Evolutionary conservation across 2,329 filamentous ascomycete genomes (phyloP).

Genomic region (Fusarium fujikuroi): DNA sequence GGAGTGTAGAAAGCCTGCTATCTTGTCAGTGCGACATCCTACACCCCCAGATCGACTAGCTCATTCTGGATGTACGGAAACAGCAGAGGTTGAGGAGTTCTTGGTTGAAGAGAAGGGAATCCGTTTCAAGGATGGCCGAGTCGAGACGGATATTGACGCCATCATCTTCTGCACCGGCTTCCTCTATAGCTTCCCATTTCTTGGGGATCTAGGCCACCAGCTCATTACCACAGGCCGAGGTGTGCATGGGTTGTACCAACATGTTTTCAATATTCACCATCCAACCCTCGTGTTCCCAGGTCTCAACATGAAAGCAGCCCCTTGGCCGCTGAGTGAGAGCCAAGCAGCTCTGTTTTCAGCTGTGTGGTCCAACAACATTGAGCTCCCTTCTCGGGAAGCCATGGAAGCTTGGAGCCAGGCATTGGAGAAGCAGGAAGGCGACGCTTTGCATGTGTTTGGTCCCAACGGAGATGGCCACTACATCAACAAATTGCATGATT

Average conservation of each 20-base stretch:
- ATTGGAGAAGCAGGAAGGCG: constrained; percentile 65
- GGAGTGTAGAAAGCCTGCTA: constrained; percentile 67
- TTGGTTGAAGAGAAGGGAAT: constrained; percentile 66
- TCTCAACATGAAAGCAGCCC: constrained; percentile 85
- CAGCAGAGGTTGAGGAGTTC: constrained; percentile 69
- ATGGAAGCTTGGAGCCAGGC: constrained; percentile 77
- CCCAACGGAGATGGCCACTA: constrained; percentile 68
- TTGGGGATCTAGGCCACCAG: constrained; percentile 57
- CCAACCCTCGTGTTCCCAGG: constrained; percentile 83
- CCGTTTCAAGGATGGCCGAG: constrained; percentile 71
- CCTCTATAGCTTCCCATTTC: constrained; percentile 84
- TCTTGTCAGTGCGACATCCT: constrained; percentile 70
- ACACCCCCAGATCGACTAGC: constrained; percentile 57
- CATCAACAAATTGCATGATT: constrained; percentile 75
- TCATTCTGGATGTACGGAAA: constrained; percentile 61
- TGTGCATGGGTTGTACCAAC: constrained; percentile 78
- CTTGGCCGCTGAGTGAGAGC: constrained; percentile 82
- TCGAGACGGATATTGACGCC: constrained; percentile 76
- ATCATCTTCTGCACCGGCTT: constrained; percentile 92
- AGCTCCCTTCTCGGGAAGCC: constrained; percentile 68
- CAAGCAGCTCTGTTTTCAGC: constrained; percentile 82
- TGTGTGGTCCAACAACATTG: constrained; percentile 77
- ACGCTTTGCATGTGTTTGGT: constrained; percentile 47
- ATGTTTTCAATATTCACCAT: constrained; percentile 79
- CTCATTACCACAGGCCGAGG: constrained; percentile 75